A percentile compares a stretch with the other conserved stretches of the same genome.
phyloP scores from a whole-genome alignment of 1,284 basidiomycete genomes.

The Ceratobasidium sp. region DNA sequence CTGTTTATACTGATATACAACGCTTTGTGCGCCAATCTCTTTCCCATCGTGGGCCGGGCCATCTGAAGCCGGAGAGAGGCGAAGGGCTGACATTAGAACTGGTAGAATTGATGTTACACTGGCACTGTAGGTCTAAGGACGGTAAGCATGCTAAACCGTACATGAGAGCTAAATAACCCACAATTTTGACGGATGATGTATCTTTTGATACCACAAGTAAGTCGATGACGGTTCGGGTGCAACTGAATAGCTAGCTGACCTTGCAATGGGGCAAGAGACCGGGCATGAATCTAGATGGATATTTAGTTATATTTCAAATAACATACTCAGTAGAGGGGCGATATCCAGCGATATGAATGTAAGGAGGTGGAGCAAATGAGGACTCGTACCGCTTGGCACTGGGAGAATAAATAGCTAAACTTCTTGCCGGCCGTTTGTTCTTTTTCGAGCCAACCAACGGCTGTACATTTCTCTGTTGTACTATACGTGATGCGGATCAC shows the following conservation, averaged over 20 bases:
- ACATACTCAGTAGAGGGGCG: too few species aligned
- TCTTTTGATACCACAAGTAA: conserved; percentile 57
- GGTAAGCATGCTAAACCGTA: conserved; percentile 47
- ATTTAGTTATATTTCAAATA: not conserved
- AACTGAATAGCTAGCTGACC: conserved; percentile 55
- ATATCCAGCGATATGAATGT: conserved; percentile 40
- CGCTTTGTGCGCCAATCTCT: conserved; percentile 61
- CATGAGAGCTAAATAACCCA: conserved; percentile 49
- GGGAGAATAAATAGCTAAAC: conserved; percentile 91
- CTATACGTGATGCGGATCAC: conserved; percentile 70
- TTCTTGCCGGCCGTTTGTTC: conserved; percentile 90
- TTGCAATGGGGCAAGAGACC: conserved; percentile 81
- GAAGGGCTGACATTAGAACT: conserved; percentile 81
- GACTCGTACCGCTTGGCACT: conserved; percentile 75
- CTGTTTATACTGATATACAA: conserved; percentile 19
- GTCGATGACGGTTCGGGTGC: too few species aligned
- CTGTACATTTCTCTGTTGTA: conserved; percentile 79
- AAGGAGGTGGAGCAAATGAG: conserved; percentile 41
- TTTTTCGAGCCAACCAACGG: conserved; percentile 90
- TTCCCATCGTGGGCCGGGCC: conserved; percentile 70
- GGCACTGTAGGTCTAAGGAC: conserved; percentile 79
- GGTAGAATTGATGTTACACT: conserved; percentile 77
- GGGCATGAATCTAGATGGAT: conserved; percentile 70
- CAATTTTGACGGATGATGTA: conserved; percentile 73
- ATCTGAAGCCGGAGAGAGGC: conserved; percentile 72